A percentile compares a stretch with the other conserved stretches of the same genome.
Evolutionary conservation across 192 early-diverging fungal species (phyloP).

Genomic region (Coemansia sp.): DNA sequence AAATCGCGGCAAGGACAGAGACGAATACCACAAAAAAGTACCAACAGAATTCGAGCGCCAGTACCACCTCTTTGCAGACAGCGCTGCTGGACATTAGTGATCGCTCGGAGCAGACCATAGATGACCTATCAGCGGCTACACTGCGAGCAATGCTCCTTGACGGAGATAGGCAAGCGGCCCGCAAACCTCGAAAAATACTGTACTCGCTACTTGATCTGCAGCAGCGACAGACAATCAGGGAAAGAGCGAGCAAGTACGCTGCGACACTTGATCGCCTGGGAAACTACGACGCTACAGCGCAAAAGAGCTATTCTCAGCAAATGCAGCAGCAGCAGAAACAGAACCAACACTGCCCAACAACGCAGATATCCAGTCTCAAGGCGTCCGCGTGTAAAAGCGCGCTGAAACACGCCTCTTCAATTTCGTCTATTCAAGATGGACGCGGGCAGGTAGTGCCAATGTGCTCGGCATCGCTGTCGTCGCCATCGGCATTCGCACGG

Average conservation of each 20-base stretch:
- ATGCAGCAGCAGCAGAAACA: conserved; percentile 18
- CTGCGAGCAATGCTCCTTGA: conserved; percentile 2
- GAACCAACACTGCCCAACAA: not conserved
- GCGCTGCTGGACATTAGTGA: not conserved
- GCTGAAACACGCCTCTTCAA: not conserved
- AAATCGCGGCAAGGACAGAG: not conserved
- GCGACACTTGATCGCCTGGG: too few species aligned
- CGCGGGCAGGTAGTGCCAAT: too few species aligned
- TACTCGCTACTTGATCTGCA: conserved; percentile 15
- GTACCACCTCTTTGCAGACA: not conserved
- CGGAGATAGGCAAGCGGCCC: not conserved
- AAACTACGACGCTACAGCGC: not conserved
- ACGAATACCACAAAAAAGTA: not conserved
- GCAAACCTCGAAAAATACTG: conserved; percentile 7
- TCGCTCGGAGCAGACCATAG: not conserved
- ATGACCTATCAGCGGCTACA: not conserved
- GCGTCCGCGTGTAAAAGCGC: not conserved
- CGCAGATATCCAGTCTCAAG: not conserved
- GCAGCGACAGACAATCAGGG: not conserved
- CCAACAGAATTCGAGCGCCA: not conserved
- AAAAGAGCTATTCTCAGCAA: conserved; percentile 16
- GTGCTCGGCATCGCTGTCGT: not conserved
- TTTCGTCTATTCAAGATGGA: too few species aligned
- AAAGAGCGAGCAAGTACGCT: not conserved
- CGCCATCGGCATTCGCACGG: not conserved